Conservation (phyloP, 345 rosid genomes). For the Clarkia xantiana region DNA sequence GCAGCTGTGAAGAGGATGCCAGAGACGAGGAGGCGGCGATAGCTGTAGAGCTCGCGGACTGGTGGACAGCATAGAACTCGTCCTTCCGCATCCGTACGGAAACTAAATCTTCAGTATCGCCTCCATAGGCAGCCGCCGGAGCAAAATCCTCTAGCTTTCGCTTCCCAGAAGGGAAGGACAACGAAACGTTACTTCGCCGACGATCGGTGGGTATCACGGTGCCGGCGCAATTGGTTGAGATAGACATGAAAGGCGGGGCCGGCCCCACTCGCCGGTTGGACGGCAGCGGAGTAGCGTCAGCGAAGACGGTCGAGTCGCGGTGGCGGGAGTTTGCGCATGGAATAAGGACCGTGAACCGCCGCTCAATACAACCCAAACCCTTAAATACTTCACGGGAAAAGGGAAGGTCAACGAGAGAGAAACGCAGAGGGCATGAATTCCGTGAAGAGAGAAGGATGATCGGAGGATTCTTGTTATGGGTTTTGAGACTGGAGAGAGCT, state of each 20-base stretch:
- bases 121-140: conserved; percentile 23
- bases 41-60: conserved; percentile 14
- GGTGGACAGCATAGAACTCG: conserved; percentile 27
- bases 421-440: too few relatives aligned
- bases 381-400: too few relatives aligned
- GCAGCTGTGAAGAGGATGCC: conserved; percentile 6
- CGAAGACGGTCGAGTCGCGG: too few relatives aligned
- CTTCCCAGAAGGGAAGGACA: conserved; percentile 20
- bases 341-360: too few relatives aligned
- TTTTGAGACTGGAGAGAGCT: too few relatives aligned
- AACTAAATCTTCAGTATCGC: conserved; percentile 25
- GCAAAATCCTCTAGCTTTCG: conserved; percentile 66
- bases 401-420: too few relatives aligned
- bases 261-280: too few relatives aligned
- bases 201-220: conserved; percentile 1
- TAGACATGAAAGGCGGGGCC: conserved; percentile 4
- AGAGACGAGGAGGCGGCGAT: conserved; percentile 2
- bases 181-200: conserved; percentile 1
- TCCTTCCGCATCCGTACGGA: conserved; percentile 46
- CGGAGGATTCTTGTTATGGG: too few relatives aligned
- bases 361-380: too few relatives aligned
- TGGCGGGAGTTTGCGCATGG: too few relatives aligned
- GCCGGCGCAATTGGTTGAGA: conserved; percentile 2
- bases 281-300: too few relatives aligned
- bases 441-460: too few relatives aligned